Evolutionary conservation across 2,329 filamentous ascomycete species (phyloP).

Genomic region (Sporothrix brunneoviolacea): DNA sequence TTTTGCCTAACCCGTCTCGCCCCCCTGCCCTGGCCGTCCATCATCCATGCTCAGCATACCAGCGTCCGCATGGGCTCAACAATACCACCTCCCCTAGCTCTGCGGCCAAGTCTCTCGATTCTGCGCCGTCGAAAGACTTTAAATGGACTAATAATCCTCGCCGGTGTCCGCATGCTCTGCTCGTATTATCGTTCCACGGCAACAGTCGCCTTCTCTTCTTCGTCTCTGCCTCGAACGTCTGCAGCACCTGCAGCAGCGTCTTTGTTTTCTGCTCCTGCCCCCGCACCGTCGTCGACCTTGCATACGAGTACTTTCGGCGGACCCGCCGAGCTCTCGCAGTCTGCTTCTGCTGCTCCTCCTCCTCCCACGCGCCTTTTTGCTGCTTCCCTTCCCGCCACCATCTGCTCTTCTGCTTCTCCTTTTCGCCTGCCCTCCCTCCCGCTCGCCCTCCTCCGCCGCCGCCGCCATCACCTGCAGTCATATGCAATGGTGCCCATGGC

Average conservation of each 20-base stretch:
- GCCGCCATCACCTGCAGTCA: constrained; percentile 11
- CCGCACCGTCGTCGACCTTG: no score
- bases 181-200: not conserved
- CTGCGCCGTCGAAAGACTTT: constrained; percentile 15
- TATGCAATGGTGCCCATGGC: constrained; percentile 33
- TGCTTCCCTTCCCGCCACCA: not conserved
- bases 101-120: constrained; percentile 13
- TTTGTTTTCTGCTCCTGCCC: no score
- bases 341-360: constrained; percentile 4
- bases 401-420: constrained; percentile 2
- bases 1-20: constrained; percentile 1
- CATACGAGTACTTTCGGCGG: not conserved
- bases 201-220: not conserved
- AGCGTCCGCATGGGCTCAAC: constrained; percentile 1
- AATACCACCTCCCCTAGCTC: not conserved
- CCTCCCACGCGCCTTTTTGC: not conserved
- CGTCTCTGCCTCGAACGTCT: constrained; percentile 3
- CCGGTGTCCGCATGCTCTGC: not conserved
- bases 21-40: constrained; percentile 2
- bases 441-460: constrained; percentile 1
- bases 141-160: constrained; percentile 19
- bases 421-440: not conserved
- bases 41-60: constrained; percentile 4
- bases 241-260: not conserved
- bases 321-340: constrained; percentile 2